phyloP scores from a whole-genome alignment of 164 flowering plant species.

The Houttuynia cordata region DNA sequence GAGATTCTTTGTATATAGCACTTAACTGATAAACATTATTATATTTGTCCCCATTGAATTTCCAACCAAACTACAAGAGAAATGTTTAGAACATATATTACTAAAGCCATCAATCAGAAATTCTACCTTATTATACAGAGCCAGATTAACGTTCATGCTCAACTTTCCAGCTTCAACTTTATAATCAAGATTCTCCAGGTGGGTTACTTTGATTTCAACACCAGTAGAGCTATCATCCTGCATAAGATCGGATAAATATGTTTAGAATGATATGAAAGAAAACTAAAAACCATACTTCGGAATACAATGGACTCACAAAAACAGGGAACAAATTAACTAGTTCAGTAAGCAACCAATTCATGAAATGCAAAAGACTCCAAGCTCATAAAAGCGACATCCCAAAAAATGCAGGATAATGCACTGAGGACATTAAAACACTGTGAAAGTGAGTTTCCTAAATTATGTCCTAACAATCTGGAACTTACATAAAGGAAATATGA shows the following conservation, averaged over 20 bases:
- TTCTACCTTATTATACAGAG: slow-evolving; percentile 54
- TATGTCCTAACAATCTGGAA: neutral
- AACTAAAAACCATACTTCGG: neutral
- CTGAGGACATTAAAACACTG: neutral
- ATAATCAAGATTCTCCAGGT: slow-evolving; percentile 35
- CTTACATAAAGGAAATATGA: neutral
- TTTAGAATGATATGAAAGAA: neutral
- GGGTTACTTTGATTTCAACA: slow-evolving; percentile 36
- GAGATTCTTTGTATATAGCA: too few species aligned
- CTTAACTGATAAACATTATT: too few species aligned
- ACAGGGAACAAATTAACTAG: neutral
- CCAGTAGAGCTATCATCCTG: slow-evolving; percentile 29
- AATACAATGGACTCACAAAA: neutral
- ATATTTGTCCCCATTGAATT: too few species aligned
- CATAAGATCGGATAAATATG: slow-evolving; percentile 18
- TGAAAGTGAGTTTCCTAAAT: neutral
- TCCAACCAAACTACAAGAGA: too few species aligned
- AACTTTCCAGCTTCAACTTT: slow-evolving; percentile 63
- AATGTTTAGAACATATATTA: too few species aligned
- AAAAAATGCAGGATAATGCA: neutral
- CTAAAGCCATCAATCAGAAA: neutral
- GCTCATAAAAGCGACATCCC: neutral
- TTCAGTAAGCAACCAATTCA: too few species aligned
- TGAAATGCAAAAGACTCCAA: neutral
- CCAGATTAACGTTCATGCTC: slow-evolving; percentile 39